phyloP scores from a whole-genome alignment of 139 green algal species.

The Desmodesmus armatus region DNA sequence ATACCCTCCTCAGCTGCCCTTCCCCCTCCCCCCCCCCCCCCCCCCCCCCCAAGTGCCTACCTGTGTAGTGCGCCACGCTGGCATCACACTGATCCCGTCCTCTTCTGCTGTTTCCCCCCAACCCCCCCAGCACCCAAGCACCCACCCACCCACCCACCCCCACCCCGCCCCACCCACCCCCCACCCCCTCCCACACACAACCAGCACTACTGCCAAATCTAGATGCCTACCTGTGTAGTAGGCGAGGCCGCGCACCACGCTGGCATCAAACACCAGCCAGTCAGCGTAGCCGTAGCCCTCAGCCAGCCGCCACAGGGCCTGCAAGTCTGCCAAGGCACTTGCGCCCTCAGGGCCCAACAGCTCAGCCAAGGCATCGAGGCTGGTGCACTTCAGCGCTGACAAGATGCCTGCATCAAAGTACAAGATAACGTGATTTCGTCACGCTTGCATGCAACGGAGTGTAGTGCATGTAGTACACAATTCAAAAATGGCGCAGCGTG shows the following conservation, averaged over 20 bases:
- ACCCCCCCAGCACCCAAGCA: too few species aligned
- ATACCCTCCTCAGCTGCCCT: too few species aligned
- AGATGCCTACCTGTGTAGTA: constrained; percentile 94
- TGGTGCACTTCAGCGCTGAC: constrained; percentile 62
- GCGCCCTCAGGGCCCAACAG: constrained; percentile 54
- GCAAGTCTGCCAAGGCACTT: constrained; percentile 82
- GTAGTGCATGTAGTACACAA: not conserved
- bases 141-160: too few species aligned
- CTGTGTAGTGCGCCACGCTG: too few species aligned
- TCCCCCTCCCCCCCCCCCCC: too few species aligned
- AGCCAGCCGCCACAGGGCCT: constrained; percentile 86
- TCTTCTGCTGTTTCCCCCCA: too few species aligned
- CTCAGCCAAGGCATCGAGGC: constrained; percentile 71
- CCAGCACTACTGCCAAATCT: too few species aligned
- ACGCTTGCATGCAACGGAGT: not conserved
- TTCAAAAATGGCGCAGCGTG: not conserved
- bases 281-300: constrained; percentile 89
- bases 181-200: too few species aligned
- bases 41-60: too few species aligned
- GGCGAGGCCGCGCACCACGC: constrained; percentile 94
- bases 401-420: constrained; percentile 68
- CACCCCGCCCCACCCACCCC: too few species aligned
- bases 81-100: too few species aligned
- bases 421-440: too few species aligned
- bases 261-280: constrained; percentile 95